Percentiles rank a stretch among this genome's conserved stretches.
Conservation (phyloP, 306 rosid species). For the Ziziphus jujuba region DNA sequence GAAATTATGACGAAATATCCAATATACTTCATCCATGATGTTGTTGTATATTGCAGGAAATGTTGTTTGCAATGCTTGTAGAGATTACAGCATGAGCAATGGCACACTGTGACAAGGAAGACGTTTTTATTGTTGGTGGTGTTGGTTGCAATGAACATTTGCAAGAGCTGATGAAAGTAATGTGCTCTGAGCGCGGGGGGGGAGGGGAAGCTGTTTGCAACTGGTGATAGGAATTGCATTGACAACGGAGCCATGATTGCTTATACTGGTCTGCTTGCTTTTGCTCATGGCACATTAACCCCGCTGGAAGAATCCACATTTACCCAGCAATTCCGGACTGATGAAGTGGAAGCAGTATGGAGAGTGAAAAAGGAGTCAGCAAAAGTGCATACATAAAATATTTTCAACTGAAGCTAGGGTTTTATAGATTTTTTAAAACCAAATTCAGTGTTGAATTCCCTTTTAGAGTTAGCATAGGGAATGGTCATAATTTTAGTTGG, state of each 20-base stretch:
- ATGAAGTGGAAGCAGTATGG: conserved; percentile 93
- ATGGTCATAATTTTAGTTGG: no score
- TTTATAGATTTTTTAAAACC: not conserved
- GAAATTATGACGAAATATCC: not conserved
- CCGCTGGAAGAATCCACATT: conserved; percentile 70
- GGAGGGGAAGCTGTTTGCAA: conserved; percentile 84
- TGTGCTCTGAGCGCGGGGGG: conserved; percentile 93
- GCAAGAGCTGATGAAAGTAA: conserved; percentile 91
- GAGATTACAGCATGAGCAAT: conserved; percentile 94
- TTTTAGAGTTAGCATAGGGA: not conserved
- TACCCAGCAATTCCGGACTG: conserved; percentile 88
- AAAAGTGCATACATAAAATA: conserved; percentile 19
- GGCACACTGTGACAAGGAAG: conserved; percentile 92
- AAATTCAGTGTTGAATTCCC: not conserved
- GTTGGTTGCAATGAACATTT: conserved; percentile 88
- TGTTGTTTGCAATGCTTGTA: conserved; percentile 87
- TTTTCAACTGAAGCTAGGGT: conserved; percentile 2
- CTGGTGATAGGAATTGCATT: conserved; percentile 86
- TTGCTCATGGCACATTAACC: conserved; percentile 63
- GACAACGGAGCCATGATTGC: conserved; percentile 98
- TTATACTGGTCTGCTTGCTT: conserved; percentile 88
- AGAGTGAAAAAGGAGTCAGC: conserved; percentile 46
- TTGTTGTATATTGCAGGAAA: conserved; percentile 51
- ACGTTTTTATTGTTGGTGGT: conserved; percentile 91
- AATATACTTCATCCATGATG: not conserved